Base-by-base conservation (phyloP, 1,284 basidiomycete genomes). In the Marasmius sp. region DNA sequence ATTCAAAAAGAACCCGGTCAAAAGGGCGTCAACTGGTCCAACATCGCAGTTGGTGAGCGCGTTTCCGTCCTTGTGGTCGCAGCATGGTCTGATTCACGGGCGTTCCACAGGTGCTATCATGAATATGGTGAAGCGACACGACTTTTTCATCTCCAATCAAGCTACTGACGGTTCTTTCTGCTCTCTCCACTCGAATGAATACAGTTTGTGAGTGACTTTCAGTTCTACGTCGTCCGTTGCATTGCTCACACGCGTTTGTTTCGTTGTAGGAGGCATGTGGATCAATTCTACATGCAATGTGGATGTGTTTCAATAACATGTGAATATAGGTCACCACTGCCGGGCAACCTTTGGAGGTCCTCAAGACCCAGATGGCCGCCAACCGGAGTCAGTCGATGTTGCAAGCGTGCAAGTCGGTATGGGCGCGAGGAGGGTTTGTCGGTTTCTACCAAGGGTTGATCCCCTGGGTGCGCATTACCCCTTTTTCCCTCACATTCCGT, bases 361-460 rank as follows among this genome's bases (percentile, higher is more conserved):
- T 98, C 72, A 99, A 99, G 81, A 99, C 97, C 11, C 96, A 98
- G 74, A 97, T 98, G 95, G 95, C 95, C 59, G 94, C 94, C 56
- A 95, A 95, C 80, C 87, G 95, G 64, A 87, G 84, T 12, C 94
- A 99, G 75, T 84, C 90, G 12, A 98, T 99, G 95, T 69, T 81
- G 63, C 87, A 95, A 73, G 97, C 97, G 9, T 82, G 94, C 69
- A 81, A 83, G 68, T 89, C 90, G 6, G 94, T 99, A 63, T 97
- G 94, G 92, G 86, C 89, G 69, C 90, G 97, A 67, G 97, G 97
- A 67, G 95, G 97, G 66, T 76, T 92, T 60, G 74, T 82, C 47
- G 97, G 97, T 51, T 96, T 98, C 82, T 99, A 95, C 80, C 97
- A 99, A 79, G 97, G 97, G 68, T 86, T 99, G 62, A 99, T 99